Conservation (phyloP, 441 rosid species). For the Mallotus japonicus region DNA sequence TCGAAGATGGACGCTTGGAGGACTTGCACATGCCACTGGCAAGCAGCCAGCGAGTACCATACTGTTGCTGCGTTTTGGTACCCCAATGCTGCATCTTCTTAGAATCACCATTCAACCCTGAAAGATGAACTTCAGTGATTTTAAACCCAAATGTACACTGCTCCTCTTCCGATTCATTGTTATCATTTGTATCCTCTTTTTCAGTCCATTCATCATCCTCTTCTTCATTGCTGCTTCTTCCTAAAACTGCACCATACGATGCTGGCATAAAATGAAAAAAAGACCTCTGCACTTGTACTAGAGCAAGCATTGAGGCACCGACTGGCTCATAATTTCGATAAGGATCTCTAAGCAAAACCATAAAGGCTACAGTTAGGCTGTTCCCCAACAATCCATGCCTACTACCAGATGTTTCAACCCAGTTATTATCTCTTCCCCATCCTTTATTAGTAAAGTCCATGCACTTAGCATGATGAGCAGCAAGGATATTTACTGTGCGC, state of each 20-base stretch:
- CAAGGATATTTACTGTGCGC: conserved; percentile 25
- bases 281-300: conserved; percentile 55
- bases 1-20: conserved; percentile 32
- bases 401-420: conserved; percentile 28
- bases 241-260: conserved; percentile 21
- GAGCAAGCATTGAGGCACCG: conserved; percentile 71
- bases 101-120: conserved; percentile 51
- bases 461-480: conserved; percentile 42
- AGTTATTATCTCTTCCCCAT: conserved; percentile 20
- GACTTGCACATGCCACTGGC: conserved; percentile 54
- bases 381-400: conserved; percentile 37
- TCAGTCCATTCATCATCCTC: conserved; percentile 18
- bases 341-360: conserved; percentile 69
- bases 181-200: conserved; percentile 1
- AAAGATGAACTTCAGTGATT: conserved; percentile 49
- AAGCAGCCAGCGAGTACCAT: conserved; percentile 65
- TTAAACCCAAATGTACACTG: conserved; percentile 34
- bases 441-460: conserved; percentile 25
- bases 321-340: conserved; percentile 60
- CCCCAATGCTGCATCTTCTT: conserved; percentile 45
- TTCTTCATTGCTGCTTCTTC: conserved; percentile 22
- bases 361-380: conserved; percentile 49
- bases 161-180: neutral
- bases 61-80: conserved; percentile 51
- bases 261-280: conserved; percentile 24